Conservation (phyloP, 495 filamentous ascomycete species). For the Hypomontagnella submonticulosa region DNA sequence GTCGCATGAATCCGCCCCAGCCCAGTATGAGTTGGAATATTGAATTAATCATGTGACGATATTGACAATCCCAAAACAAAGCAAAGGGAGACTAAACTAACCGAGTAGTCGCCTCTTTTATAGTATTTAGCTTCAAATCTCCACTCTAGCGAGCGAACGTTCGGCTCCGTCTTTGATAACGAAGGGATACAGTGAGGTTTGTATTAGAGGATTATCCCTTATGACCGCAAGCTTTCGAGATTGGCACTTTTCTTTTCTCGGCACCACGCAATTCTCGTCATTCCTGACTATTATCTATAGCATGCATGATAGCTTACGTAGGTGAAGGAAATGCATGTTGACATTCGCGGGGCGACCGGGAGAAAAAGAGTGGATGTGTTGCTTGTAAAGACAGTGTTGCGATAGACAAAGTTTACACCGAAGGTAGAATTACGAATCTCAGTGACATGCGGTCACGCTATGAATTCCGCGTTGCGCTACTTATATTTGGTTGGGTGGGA, state of each 20-base stretch:
- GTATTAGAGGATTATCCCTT: conserved; percentile 2
- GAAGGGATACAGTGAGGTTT: conserved; percentile 11
- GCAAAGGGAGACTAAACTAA: conserved; percentile 2
- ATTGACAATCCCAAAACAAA: conserved; percentile 1
- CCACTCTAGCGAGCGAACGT: neutral
- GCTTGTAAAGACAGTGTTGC: neutral
- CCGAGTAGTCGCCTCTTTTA: conserved; percentile 2
- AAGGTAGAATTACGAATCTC: neutral
- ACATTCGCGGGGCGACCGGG: too few relatives aligned
- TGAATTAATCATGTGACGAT: conserved; percentile 29
- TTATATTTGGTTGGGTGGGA: conserved; percentile 8
- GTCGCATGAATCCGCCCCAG: conserved; percentile 23
- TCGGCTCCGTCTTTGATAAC: conserved; percentile 6
- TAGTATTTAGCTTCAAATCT: conserved; percentile 3
- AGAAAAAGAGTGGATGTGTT: too few relatives aligned
- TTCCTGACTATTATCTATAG: too few relatives aligned
- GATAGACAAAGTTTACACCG: neutral
- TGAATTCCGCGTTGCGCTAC: conserved; percentile 12
- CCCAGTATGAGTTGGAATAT: neutral
- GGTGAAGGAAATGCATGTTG: too few relatives aligned
- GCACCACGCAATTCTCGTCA: too few relatives aligned
- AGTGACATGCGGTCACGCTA: conserved; percentile 30
- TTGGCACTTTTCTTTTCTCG: neutral
- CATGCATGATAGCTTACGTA: too few relatives aligned
- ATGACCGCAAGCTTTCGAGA: too few relatives aligned